Conservation (phyloP, 768 basidiomycete species). For the Auricularia sp. region DNA sequence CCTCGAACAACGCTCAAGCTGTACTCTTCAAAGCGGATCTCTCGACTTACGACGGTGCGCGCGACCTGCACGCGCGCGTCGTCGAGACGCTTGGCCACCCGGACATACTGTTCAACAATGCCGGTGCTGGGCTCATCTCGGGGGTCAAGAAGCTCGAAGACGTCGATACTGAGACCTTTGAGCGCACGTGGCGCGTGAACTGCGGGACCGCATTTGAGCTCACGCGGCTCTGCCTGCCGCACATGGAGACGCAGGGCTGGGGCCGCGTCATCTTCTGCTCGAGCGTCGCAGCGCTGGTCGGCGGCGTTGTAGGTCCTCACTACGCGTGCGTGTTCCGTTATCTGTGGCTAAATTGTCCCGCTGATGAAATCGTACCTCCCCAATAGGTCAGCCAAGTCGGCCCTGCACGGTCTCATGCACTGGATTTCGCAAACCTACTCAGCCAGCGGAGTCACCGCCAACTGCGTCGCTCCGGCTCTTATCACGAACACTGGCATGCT, state of each 20-base stretch:
- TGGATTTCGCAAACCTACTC: conserved; percentile 44
- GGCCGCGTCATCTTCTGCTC: conserved; percentile 44
- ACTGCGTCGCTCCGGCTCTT: conserved; percentile 43
- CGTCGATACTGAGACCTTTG: conserved; percentile 33
- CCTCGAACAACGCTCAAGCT: conserved; percentile 23
- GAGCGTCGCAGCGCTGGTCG: conserved; percentile 41
- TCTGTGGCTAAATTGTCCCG: background rate
- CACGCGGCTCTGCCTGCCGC: conserved; percentile 39
- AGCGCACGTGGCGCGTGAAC: conserved; percentile 38
- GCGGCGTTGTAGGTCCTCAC: conserved; percentile 46
- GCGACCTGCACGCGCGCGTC: conserved; percentile 32
- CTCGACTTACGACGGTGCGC: conserved; percentile 34
- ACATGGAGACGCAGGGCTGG: conserved; percentile 39
- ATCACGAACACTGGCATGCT: conserved; percentile 20
- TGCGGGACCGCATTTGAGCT: conserved; percentile 37
- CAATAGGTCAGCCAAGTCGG: conserved; percentile 36
- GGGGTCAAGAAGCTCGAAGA: conserved; percentile 38
- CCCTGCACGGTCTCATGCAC: conserved; percentile 42
- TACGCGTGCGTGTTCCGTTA: conserved; percentile 23
- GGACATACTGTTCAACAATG: conserved; percentile 43
- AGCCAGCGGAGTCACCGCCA: conserved; percentile 41
- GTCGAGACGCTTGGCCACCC: conserved; percentile 35
- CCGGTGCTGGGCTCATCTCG: conserved; percentile 33
- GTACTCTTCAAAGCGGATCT: conserved; percentile 40
- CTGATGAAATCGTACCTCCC: background rate